Conservation (phyloP, 2,329 filamentous ascomycete species). For the Pezicula rhizophila region DNA sequence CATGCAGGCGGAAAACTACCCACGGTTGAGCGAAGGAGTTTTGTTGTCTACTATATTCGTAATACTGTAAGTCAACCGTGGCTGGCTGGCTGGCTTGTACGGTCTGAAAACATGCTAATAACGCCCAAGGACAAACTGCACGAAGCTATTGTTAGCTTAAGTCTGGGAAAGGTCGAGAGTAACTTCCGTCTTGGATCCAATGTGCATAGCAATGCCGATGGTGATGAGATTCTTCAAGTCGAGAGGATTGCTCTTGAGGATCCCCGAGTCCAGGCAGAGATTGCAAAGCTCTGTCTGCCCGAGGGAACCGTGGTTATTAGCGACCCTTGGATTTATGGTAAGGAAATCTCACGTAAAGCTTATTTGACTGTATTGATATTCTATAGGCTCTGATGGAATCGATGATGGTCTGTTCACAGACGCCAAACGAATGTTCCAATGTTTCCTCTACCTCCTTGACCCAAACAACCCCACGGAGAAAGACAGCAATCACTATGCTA, state of each 20-base stretch:
- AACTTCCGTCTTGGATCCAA: slow-evolving; percentile 54
- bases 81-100: no score
- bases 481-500: slow-evolving; percentile 65
- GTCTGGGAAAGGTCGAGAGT: slow-evolving; percentile 41
- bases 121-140: slow-evolving; percentile 50
- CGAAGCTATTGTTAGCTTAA: slow-evolving; percentile 51
- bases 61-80: slow-evolving; percentile 44
- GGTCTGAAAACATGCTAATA: slow-evolving; percentile 1
- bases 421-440: slow-evolving; percentile 48
- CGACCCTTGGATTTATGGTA: slow-evolving; percentile 62
- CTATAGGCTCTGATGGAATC: slow-evolving; percentile 43
- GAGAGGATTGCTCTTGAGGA: slow-evolving; percentile 51
- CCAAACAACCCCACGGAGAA: slow-evolving; percentile 50
- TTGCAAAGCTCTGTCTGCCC: slow-evolving; percentile 56
- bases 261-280: slow-evolving; percentile 49
- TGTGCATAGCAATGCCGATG: slow-evolving; percentile 52
- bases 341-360: not conserved
- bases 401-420: slow-evolving; percentile 39
- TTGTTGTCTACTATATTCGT: slow-evolving; percentile 52
- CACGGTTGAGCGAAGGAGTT: slow-evolving; percentile 42
- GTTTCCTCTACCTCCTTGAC: slow-evolving; percentile 61
- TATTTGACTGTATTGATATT: not conserved
- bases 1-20: slow-evolving; percentile 34
- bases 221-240: slow-evolving; percentile 51
- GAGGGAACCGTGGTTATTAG: slow-evolving; percentile 51